Evolutionary conservation across 306 rosid genomes (phyloP).

Genomic region (Pachyrhizus erosus): DNA sequence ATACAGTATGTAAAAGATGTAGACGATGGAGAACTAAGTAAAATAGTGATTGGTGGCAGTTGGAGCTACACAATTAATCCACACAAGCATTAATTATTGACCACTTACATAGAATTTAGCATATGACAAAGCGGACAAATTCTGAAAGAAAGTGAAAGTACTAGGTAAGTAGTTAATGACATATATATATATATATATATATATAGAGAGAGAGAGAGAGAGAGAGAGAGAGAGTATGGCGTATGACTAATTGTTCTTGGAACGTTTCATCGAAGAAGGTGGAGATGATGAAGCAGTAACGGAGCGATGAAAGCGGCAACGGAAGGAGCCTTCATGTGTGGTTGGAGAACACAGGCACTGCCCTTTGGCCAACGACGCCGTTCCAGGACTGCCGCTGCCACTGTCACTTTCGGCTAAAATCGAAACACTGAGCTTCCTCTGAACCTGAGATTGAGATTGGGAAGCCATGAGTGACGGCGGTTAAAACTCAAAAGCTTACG

Average conservation of each 20-base stretch:
- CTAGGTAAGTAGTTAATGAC: too few species aligned
- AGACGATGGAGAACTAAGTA: neutral
- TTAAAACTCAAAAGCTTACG: neutral
- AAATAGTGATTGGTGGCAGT: neutral
- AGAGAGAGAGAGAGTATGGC: too few species aligned
- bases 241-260: slow-evolving; percentile 59
- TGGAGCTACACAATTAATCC: neutral
- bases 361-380: slow-evolving; percentile 57
- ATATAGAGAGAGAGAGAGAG: too few species aligned
- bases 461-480: slow-evolving; percentile 61
- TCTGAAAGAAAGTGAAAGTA: too few species aligned
- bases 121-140: neutral
- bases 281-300: slow-evolving; percentile 62
- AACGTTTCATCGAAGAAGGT: slow-evolving; percentile 66
- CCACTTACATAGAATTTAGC: too few species aligned
- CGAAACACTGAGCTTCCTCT: slow-evolving; percentile 51
- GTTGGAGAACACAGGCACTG: slow-evolving; percentile 95
- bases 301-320: slow-evolving; percentile 82
- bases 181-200: too few species aligned
- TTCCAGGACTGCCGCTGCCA: slow-evolving; percentile 42
- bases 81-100: neutral
- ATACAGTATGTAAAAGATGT: neutral
- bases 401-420: slow-evolving; percentile 53
- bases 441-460: slow-evolving; percentile 11
- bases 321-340: slow-evolving; percentile 86